These are phyloP conservation scores for Didymellaceae sp. DNA, from an alignment of 2,329 filamentous ascomycete genomes.

Conservation along the genomic window DNA sequence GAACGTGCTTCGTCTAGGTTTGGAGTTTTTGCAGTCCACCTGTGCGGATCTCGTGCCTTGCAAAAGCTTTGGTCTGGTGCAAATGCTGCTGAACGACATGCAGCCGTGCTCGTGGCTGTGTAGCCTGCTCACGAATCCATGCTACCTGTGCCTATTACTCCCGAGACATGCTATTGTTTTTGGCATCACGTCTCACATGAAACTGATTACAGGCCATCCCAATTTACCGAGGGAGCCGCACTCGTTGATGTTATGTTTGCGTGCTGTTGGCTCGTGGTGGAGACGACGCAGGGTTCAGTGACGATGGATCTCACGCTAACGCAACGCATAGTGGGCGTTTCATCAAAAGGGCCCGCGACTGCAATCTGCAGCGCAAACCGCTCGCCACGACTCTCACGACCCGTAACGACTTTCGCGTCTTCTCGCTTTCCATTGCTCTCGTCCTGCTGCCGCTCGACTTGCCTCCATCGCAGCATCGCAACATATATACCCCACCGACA, in stretches of 20 bases:
- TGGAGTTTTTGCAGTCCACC: too few relatives aligned
- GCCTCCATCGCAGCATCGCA: constrained; percentile 4
- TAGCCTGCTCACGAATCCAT: too few relatives aligned
- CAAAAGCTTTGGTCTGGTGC: too few relatives aligned
- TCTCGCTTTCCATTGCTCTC: constrained; percentile 24
- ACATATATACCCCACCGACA: constrained; percentile 2
- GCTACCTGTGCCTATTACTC: too few relatives aligned
- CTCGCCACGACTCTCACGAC: constrained; percentile 41
- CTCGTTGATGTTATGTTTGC: neutral
- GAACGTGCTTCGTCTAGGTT: too few relatives aligned
- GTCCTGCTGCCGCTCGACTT: constrained; percentile 1
- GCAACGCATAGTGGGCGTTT: constrained; percentile 11
- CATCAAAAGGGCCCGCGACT: constrained; percentile 15
- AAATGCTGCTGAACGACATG: too few relatives aligned
- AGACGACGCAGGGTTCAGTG: neutral
- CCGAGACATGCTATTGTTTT: too few relatives aligned
- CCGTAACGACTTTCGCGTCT: constrained; percentile 35
- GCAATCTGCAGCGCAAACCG: constrained; percentile 14
- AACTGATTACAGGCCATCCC: too few relatives aligned
- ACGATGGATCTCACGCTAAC: constrained; percentile 10
- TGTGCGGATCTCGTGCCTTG: too few relatives aligned
- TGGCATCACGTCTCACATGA: too few relatives aligned
- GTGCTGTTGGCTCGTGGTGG: neutral
- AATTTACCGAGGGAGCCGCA: too few relatives aligned
- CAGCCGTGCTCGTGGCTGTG: too few relatives aligned